These are phyloP conservation scores for Jamesozyma jinghongensis DNA, from an alignment of 805 yeast genomes.

Conservation along the genomic window DNA sequence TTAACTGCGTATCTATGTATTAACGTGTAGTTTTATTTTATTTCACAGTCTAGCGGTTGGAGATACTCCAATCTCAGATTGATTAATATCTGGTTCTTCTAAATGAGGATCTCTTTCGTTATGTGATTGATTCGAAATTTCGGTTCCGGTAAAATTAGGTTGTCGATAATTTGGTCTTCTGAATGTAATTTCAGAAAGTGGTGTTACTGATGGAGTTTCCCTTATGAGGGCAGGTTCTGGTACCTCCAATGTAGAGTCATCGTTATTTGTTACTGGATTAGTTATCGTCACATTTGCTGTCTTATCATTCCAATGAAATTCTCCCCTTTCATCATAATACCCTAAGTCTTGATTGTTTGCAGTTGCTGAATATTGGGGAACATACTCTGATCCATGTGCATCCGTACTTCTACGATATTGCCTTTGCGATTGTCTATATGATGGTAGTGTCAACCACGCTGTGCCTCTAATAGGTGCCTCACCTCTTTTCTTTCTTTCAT, in stretches of 20 bases:
- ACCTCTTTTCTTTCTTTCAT: constrained; percentile 18
- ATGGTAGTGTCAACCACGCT: constrained; percentile 53
- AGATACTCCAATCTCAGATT: too few species aligned
- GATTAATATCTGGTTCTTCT: too few species aligned
- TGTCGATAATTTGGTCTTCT: background rate
- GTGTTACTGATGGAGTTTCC: background rate
- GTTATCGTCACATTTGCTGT: background rate
- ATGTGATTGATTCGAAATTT: background rate
- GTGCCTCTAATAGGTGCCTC: constrained; percentile 53
- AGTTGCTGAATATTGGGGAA: constrained; percentile 56
- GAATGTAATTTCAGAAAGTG: background rate
- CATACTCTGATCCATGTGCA: constrained; percentile 35
- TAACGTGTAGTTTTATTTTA: too few species aligned
- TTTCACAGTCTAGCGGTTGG: too few species aligned
- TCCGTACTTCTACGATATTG: constrained; percentile 33
- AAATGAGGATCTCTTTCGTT: background rate
- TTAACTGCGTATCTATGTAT: too few species aligned
- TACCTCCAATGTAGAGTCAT: background rate
- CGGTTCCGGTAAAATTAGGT: constrained; percentile 1
- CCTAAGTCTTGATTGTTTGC: constrained; percentile 69
- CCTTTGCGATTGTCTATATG: constrained; percentile 53
- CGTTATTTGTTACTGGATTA: background rate
- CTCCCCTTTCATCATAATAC: constrained; percentile 56
- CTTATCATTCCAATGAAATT: constrained; percentile 32
- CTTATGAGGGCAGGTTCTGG: background rate